Evolutionary conservation across 768 basidiomycete genomes (phyloP), one percentile per base, ranked within the genome.

Genomic region (Boletus rubroflammeus): DNA sequence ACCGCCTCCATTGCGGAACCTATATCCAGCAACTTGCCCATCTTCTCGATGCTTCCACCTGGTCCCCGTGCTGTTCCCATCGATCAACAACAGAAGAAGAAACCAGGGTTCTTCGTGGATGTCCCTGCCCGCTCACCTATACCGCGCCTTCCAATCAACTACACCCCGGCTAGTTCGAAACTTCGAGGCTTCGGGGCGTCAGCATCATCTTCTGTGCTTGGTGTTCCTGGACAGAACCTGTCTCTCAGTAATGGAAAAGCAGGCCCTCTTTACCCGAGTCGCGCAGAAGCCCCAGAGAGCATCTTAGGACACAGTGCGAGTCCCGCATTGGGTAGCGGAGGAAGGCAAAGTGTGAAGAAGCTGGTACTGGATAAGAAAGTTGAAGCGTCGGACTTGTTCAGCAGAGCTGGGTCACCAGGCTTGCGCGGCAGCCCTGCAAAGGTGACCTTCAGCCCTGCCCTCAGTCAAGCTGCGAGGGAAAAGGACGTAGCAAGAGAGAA

Each of bases 1-100:
- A 88, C 86, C 9, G 90, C 93, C 2, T 94, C 94, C 19, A 91
- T 98, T 64, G 86, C 89, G 26, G 89, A 95, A 68, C 90, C 90
- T 8, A 85, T 93, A 58, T 81, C 80, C 31, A 76, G 81, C 47
- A 85, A 86, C 56, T 67, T 90, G 48, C 85, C 85, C 5, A 85
- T 88, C 47, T 91, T 86, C 67, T 82, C 80, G 49, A 77, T 90
- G 79, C 81, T 91, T 31, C 85, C 86, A 21, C 81, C 86, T 13
- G 83, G 85, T 36, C 88, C 82, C 26, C 88, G 79, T 46, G 79
- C 81, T 26, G 74, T 81, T 58, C 77, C 78, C 53, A 76, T 83
- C 15, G 88, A 88, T 19, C 77, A 77, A 53, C 75, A 77, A 54
- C 76, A 80, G 29, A 90, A 90, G 74, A 92, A 90, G 75, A 91